These are phyloP conservation scores for Aspergillus texensis DNA, from an alignment of 2,329 filamentous ascomycete species.

Conservation along the genomic window DNA sequence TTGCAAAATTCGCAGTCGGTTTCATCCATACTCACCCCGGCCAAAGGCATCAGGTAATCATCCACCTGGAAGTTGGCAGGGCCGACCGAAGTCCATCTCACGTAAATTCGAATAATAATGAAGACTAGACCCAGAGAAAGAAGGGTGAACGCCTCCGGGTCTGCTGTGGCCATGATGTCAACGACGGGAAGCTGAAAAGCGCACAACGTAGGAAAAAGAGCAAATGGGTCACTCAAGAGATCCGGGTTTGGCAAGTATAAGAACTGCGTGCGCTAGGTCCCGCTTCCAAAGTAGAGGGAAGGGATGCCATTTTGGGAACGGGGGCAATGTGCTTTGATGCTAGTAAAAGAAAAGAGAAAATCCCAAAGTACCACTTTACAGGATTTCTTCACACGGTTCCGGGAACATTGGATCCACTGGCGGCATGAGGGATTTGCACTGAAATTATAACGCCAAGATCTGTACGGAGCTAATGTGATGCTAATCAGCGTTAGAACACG, in stretches of 20 bases:
- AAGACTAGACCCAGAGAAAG: constrained; percentile 52
- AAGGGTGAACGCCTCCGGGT: constrained; percentile 50
- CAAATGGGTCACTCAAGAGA: neutral
- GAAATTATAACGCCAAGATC: neutral
- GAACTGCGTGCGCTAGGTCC: neutral
- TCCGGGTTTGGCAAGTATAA: neutral
- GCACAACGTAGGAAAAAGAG: neutral
- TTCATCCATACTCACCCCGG: constrained; percentile 42
- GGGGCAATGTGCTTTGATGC: too few relatives aligned
- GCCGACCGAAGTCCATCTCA: constrained; percentile 50
- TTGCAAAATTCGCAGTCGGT: neutral
- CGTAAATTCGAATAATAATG: constrained; percentile 53
- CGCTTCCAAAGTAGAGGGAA: neutral
- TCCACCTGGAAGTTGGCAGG: constrained; percentile 53
- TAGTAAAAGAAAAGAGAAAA: neutral
- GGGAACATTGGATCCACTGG: neutral
- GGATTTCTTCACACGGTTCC: neutral
- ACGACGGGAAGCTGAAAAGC: neutral
- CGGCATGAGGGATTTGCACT: neutral
- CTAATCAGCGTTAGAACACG: neutral
- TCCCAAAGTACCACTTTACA: neutral
- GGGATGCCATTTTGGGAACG: neutral
- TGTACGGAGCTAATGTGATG: neutral
- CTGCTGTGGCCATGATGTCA: neutral
- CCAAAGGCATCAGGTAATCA: constrained; percentile 59